Evolutionary conservation across 805 yeast genomes (phyloP).

Genomic region (Sugiyamaella marilandica): DNA sequence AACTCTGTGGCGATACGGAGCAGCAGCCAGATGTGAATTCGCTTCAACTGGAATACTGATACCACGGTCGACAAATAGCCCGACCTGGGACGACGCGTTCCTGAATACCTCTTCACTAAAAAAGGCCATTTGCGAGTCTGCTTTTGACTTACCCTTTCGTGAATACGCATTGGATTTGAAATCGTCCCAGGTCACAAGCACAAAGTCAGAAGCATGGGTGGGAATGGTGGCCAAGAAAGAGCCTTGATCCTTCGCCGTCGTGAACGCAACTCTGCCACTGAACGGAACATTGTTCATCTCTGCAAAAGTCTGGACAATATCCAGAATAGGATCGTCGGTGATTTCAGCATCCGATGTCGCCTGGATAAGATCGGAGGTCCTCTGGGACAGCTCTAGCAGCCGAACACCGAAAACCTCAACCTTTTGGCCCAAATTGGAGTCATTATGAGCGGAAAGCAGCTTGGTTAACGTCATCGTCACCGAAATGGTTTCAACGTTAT

Average conservation of each 20-base stretch:
- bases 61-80: conserved; percentile 19
- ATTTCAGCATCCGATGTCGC: conserved; percentile 43
- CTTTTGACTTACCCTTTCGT: not conserved
- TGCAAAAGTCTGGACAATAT: conserved; percentile 17
- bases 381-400: conserved; percentile 54
- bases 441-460: conserved; percentile 20
- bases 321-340: conserved; percentile 15
- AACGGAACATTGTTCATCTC: conserved; percentile 16
- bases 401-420: conserved; percentile 47
- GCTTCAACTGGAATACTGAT: conserved; percentile 13
- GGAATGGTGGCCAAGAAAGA: conserved; percentile 7
- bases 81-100: conserved; percentile 10
- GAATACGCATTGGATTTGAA: conserved; percentile 8
- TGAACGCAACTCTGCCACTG: conserved; percentile 14
- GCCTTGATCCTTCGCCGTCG: conserved; percentile 12
- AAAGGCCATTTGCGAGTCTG: not conserved
- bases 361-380: conserved; percentile 65
- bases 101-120: conserved; percentile 9
- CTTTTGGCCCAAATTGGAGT: conserved; percentile 12
- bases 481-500: conserved; percentile 31
- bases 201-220: conserved; percentile 3
- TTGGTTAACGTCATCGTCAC: conserved; percentile 29
- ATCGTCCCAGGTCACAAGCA: conserved; percentile 12
- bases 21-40: not conserved
- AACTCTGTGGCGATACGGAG: conserved; percentile 7